Percentiles rank a stretch among this genome's conserved stretches.
phyloP scores from a whole-genome alignment of 306 rosid species.

The Malus fusca region DNA sequence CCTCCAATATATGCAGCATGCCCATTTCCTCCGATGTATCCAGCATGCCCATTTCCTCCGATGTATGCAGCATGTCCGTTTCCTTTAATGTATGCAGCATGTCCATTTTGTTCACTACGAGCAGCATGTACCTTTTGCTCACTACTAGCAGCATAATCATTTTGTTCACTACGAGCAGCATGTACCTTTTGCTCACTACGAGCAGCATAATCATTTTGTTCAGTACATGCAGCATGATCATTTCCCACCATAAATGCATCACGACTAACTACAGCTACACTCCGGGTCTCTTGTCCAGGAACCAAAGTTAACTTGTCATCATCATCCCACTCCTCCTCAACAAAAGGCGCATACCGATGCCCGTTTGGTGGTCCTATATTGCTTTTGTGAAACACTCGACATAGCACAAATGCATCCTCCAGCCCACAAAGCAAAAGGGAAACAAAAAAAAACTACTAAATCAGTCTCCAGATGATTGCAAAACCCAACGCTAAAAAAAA shows the following conservation, averaged over 20 bases:
- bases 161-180: constrained; percentile 5
- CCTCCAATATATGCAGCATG: not conserved
- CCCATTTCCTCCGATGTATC: not conserved
- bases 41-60: not conserved
- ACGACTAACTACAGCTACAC: constrained; percentile 21
- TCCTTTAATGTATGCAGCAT: no score
- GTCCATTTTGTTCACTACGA: not conserved
- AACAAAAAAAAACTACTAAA: not conserved
- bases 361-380: constrained; percentile 98
- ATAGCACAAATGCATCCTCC: constrained; percentile 91
- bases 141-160: not conserved
- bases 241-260: constrained; percentile 11
- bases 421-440: constrained; percentile 33
- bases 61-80: not conserved
- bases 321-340: constrained; percentile 98
- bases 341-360: constrained; percentile 93
- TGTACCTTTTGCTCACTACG: not conserved
- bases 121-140: constrained; percentile 8
- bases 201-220: not conserved
- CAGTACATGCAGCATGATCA: constrained; percentile 8
- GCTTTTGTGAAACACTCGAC: constrained; percentile 98
- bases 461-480: constrained; percentile 1
- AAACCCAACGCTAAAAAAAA: constrained; percentile 4
- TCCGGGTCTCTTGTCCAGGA: constrained; percentile 50
- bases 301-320: constrained; percentile 36